Evolutionary conservation across 257 asterid species (phyloP).

Genomic region (Nicotiana noctiflora): DNA sequence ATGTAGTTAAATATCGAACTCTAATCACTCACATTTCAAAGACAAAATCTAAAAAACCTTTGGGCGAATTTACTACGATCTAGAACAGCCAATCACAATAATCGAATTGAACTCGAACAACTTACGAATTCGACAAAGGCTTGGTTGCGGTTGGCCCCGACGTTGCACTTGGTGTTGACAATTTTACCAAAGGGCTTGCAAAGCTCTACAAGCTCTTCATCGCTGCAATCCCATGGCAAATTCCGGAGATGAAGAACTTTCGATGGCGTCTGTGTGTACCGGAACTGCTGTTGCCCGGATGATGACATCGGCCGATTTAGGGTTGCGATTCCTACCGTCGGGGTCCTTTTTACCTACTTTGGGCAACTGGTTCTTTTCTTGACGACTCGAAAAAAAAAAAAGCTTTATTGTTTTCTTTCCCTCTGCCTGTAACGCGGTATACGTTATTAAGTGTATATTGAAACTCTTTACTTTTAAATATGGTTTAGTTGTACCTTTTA

Average conservation of each 20-base stretch:
- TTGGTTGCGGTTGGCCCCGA: conserved; percentile 79
- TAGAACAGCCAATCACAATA: neutral
- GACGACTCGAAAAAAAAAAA: neutral
- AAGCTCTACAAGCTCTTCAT: conserved; percentile 75
- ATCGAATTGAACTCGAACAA: neutral
- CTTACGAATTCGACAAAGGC: conserved; percentile 86
- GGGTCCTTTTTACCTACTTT: neutral
- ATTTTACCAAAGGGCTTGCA: conserved; percentile 70
- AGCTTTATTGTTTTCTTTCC: neutral
- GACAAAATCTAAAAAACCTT: neutral
- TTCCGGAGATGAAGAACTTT: conserved; percentile 87
- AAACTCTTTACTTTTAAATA: no score
- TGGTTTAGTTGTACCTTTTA: no score
- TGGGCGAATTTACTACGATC: neutral
- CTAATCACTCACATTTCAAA: neutral
- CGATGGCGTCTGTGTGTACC: conserved; percentile 80
- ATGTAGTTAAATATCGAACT: neutral
- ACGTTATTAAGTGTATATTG: no score
- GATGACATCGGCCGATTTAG: conserved; percentile 47
- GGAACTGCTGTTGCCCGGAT: conserved; percentile 67
- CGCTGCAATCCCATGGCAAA: conserved; percentile 75
- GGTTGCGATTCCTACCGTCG: neutral
- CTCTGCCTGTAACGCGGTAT: neutral
- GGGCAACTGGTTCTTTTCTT: neutral
- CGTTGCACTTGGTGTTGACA: conserved; percentile 77